These are phyloP conservation scores for Cladosporium phlei DNA, from an alignment of 2,329 filamentous ascomycete genomes.

Conservation along the genomic window DNA sequence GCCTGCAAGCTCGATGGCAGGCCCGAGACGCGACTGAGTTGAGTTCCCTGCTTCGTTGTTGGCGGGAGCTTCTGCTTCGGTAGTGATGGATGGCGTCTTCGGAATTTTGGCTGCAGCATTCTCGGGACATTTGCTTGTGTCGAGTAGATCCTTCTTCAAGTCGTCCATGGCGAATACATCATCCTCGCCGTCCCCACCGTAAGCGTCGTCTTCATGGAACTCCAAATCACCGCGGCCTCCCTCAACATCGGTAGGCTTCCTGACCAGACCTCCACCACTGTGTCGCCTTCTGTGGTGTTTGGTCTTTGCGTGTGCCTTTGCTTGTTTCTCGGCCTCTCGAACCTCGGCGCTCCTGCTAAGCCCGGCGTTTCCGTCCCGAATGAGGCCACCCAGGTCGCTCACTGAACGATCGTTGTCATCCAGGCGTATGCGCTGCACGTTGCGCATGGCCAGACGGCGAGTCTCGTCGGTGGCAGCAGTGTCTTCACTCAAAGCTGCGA, in stretches of 20 bases:
- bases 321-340: conserved; percentile 18
- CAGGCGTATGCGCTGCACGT: conserved; percentile 32
- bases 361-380: conserved; percentile 18
- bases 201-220: conserved; percentile 85
- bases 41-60: neutral
- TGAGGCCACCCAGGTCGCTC: conserved; percentile 22
- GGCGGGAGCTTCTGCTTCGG: neutral
- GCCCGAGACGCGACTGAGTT: conserved; percentile 18
- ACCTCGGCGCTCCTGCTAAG: conserved; percentile 30
- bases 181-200: conserved; percentile 71
- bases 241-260: conserved; percentile 64
- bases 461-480: conserved; percentile 29
- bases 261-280: conserved; percentile 78
- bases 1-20: conserved; percentile 27
- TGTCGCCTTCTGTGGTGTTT: conserved; percentile 60
- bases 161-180: conserved; percentile 66
- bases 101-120: neutral
- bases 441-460: conserved; percentile 39
- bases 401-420: conserved; percentile 19
- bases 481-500: conserved; percentile 24
- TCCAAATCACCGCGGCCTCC: conserved; percentile 69
- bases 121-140: neutral
- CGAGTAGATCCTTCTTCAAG: conserved; percentile 22
- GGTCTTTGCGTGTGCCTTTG: neutral
- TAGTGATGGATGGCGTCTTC: too few relatives aligned